Base-by-base conservation (phyloP, 495 filamentous ascomycete species). In the Tuber indicum region DNA sequence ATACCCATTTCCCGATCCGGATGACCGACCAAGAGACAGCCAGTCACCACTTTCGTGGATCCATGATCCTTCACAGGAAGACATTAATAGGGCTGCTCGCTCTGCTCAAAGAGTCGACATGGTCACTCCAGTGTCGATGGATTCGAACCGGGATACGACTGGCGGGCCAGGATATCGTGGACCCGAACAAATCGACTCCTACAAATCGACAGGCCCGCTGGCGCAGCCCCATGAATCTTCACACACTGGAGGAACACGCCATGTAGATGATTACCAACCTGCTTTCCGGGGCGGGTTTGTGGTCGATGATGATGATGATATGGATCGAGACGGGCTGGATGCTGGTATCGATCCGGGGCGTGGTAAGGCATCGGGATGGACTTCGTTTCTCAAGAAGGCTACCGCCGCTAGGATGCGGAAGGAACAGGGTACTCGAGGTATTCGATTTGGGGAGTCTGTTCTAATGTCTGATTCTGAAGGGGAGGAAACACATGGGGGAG, bases 351-450 rank as follows among this genome's bases (percentile, higher is more conserved):
- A 72, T 23, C 36, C 77, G 36, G 72, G 70, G 58, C 81, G 81
- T 73, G 77, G 73, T 21, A 83, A 83, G 42, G 75, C 76, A 36
- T 82, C 78, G 16, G 74, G 81, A 52, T 83, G 81, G 81, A 82
- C 82, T 45, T 83, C 82, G 9, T 83, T 83, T 73, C 79, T 83
- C 44, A 81, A 83, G 70, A 78, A 75, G 39, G 82, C 82, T n/a
- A 83, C 82, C 36, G 82, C 82, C 16, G 75, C 82, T 26, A 76
- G 82, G 23, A 81, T 83, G 46, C 81, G 76, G 39, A 83, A 83
- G 74, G 82, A 80, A 39, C 82, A 83, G 71, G 72, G 49, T 23
- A 75, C 75, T 45, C 75, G 81, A 36, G 81, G 74, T 23, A 76
- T 81, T 3, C 75, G 69, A 4, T 75, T 46, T 58, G 79, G 75